Percentiles rank a stretch among this genome's conserved stretches.
Evolutionary conservation across 2,329 filamentous ascomycete genomes (phyloP).

Genomic region (Dichotomopilus funicola): DNA sequence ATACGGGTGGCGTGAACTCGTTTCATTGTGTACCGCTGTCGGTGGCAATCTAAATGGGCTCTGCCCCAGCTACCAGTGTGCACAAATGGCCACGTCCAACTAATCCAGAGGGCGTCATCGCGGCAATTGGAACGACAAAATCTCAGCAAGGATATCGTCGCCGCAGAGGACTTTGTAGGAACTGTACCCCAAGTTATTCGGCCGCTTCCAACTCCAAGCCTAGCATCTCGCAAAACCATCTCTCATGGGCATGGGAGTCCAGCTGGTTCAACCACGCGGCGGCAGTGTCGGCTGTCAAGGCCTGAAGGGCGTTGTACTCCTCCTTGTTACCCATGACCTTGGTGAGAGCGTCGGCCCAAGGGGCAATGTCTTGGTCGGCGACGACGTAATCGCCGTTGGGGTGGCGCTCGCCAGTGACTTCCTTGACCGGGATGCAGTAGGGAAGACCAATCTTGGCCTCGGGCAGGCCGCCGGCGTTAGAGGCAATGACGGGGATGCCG

Average conservation of each 20-base stretch:
- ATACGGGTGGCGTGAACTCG: background rate
- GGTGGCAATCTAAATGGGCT: background rate
- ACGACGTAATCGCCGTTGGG: slow-evolving; percentile 20
- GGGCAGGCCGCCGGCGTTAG: slow-evolving; percentile 21
- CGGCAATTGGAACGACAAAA: background rate
- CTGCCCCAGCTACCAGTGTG: slow-evolving; percentile 5
- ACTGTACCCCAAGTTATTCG: too few species aligned
- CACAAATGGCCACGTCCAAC: background rate
- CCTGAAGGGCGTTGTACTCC: slow-evolving; percentile 14
- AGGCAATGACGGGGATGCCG: slow-evolving; percentile 24
- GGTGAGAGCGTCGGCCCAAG: slow-evolving; percentile 17
- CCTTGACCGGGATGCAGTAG: slow-evolving; percentile 21
- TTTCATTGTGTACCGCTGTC: slow-evolving; percentile 10
- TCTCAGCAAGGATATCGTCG: too few species aligned
- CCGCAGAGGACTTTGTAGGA: background rate
- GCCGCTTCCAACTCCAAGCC: background rate
- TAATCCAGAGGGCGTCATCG: background rate
- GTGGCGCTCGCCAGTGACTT: slow-evolving; percentile 18
- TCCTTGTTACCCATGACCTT: slow-evolving; percentile 17
- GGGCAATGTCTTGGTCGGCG: slow-evolving; percentile 19
- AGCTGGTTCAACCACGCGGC: slow-evolving; percentile 17
- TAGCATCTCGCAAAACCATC: slow-evolving; percentile 23
- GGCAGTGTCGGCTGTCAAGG: slow-evolving; percentile 15
- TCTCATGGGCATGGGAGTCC: slow-evolving; percentile 19
- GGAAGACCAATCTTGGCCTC: slow-evolving; percentile 23